A percentile compares a stretch with the other conserved stretches of the same genome.
Conservation (phyloP, 345 rosid species). For the Mangifera indica region DNA sequence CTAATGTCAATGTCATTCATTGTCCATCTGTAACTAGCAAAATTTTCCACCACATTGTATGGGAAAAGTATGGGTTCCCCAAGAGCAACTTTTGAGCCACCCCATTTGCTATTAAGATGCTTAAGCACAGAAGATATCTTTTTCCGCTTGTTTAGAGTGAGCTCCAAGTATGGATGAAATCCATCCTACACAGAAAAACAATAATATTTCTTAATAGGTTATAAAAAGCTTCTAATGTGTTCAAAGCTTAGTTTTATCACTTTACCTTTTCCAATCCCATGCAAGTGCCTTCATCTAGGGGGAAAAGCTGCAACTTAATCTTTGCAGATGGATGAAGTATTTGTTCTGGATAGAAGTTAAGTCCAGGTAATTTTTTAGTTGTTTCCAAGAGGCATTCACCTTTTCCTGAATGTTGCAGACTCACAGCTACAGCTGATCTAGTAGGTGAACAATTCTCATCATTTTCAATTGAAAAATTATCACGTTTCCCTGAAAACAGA, state of each 20-base stretch:
- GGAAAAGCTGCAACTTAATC: conserved; percentile 87
- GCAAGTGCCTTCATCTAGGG: conserved; percentile 62
- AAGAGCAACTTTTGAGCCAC: conserved; percentile 54
- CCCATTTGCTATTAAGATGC: conserved; percentile 72
- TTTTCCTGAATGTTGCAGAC: conserved; percentile 15
- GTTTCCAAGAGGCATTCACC: conserved; percentile 17
- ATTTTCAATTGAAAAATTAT: conserved; percentile 15
- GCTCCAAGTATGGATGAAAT: conserved; percentile 86
- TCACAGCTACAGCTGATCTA: conserved; percentile 16
- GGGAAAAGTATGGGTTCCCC: conserved; percentile 68
- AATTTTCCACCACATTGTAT: conserved; percentile 32
- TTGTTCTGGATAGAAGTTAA: conserved; percentile 33
- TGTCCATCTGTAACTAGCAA: conserved; percentile 49
- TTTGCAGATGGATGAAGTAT: conserved; percentile 37
- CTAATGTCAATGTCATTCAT: conserved; percentile 40
- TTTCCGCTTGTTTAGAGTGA: conserved; percentile 65
- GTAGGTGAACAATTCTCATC: conserved; percentile 29
- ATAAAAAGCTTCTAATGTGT: not conserved
- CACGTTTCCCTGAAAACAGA: conserved; percentile 22
- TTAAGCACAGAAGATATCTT: conserved; percentile 72
- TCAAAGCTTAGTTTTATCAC: not conserved
- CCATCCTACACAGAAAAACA: conserved; percentile 54
- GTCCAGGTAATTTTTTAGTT: conserved; percentile 18
- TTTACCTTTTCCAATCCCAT: conserved; percentile 71
- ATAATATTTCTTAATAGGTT: not conserved